Evolutionary conservation across 371 early-diverging fungal genomes (phyloP), one percentile per base, ranked within the genome.

Genomic region (Mucor piriformis): DNA sequence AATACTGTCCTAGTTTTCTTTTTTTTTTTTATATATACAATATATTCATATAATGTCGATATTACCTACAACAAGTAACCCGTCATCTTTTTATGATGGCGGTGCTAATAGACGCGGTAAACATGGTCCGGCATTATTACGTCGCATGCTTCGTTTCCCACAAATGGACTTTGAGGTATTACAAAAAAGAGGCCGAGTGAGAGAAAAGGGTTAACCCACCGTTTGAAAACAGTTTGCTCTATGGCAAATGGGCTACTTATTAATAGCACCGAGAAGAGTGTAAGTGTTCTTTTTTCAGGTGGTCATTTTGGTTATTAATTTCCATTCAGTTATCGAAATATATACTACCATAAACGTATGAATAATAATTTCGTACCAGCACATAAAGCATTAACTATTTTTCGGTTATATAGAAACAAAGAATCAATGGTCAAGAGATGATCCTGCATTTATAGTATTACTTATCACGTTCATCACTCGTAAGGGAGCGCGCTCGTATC

Each of bases 381-480:
- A n/a, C n/a, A n/a, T n/a, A n/a, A n/a, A 18, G 3, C 24, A 46
- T 24, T 24, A 24, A 21, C 11, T 46, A 10, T 20, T 34, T 6
- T 40, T 3, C 16, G 25, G 18, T n/a, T 15, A 40, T 38, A n/a
- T 63, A 93, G 94, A 95, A 76, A 95, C 96, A 25, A 95, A 95
- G 67, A 96, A 95, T 73, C 94, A 92, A 58, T 96, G 95, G 95
- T 92, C 95, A 25, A 68, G 96, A 60, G 96, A 96, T 63, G 96
- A 96, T 76, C 95, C 96, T 8, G 95, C 95, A 13, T 95, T 94
- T 65, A 67, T 94, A 40, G 86, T 93, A 16, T 61, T 93, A 23
- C 63, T 89, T 11, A 77, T 85, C 12, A 63, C 83, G 21, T 73
- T 83, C 18, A 67, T 92, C 23, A 72, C 82, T 15, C 58, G 91